Evolutionary conservation across 345 rosid genomes (phyloP).

Genomic region (Populus euphratica): DNA sequence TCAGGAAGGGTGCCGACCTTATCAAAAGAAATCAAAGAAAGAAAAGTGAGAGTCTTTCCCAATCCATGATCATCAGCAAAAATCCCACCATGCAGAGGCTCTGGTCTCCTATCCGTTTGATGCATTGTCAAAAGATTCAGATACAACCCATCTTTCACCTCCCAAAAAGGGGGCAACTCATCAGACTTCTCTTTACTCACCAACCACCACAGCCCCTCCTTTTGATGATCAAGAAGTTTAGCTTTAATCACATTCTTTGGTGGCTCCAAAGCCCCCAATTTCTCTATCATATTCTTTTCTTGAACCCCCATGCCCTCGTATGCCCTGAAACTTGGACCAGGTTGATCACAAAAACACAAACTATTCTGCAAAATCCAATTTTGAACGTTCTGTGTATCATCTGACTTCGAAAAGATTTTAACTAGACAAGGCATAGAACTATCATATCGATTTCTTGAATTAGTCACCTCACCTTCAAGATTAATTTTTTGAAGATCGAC

Average conservation of each 20-base stretch:
- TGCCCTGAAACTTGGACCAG: too few species aligned
- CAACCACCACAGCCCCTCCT: conserved; percentile 81
- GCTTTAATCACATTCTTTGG: conserved; percentile 60
- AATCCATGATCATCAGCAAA: conserved; percentile 94
- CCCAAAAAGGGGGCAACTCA: conserved; percentile 88
- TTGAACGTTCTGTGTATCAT: too few species aligned
- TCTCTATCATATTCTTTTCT: conserved; percentile 18
- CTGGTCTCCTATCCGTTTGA: conserved; percentile 50
- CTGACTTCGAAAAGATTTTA: conserved; percentile 34
- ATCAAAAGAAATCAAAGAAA: conserved; percentile 78
- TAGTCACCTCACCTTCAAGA: conserved; percentile 74
- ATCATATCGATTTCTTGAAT: conserved; percentile 31
- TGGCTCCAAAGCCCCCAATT: conserved; percentile 55
- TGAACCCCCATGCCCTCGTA: too few species aligned
- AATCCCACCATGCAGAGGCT: conserved; percentile 73
- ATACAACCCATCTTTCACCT: conserved; percentile 56
- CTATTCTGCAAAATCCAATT: too few species aligned
- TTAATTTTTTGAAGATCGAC: conserved; percentile 39
- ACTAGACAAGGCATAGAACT: conserved; percentile 56
- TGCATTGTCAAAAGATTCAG: conserved; percentile 65
- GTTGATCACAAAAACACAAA: too few species aligned
- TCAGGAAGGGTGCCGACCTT: conserved; percentile 25
- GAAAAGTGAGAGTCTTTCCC: conserved; percentile 86
- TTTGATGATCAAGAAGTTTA: conserved; percentile 62
- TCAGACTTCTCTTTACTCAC: conserved; percentile 52